Base-by-base conservation (phyloP, 2,329 filamentous ascomycete species). In the Sporothrix inflata region DNA sequence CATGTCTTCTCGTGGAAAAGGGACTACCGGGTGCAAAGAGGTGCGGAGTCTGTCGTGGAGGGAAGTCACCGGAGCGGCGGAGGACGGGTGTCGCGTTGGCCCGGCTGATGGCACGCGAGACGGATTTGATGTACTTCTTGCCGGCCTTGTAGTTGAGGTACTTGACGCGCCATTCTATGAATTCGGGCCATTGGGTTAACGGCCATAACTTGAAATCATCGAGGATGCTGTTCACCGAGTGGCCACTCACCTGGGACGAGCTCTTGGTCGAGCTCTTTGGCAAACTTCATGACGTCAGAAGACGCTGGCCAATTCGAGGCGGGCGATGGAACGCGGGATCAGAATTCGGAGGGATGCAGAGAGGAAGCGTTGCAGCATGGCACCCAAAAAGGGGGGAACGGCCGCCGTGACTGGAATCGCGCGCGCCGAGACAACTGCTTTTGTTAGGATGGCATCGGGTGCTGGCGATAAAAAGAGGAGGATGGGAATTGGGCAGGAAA, bases 101-200 rank as follows among this genome's bases (percentile, higher is more conserved):
- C 83, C 89, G 82, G 83, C 88, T 86, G 74, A 96, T 87, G 73
- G 94, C 93, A 74, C 91, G 88, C 30, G 87, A 83, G 69, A 98
- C 90, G 72, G 90, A 90, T 82, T 98, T 98, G 81, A 98, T 87
- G 79, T 94, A 91, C 83, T 98, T 98, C 84, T 98, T 98, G 74
- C 94, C 95, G 72, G 90, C 90, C 86, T 97, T 97, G 86, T 98
- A 98, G 82, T 98, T 90, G 77, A 98, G 87, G 81, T 98, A 98
- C 82, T 97, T 97, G 80, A 91, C 88, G 78, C 92, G 90, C 95
- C 95, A 98, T 88, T 98, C 89, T 91, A 76, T 2, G 49, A 57
- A 1, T 45, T 34, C 55, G 49, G 2, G 38, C 1, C 5, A 69
- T 11, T 3, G 11, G 9, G 40, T 16, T 24, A 76, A 21, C 49